Evolutionary conservation across 2,329 filamentous ascomycete genomes (phyloP).

Genomic region (Colletotrichum sp.): DNA sequence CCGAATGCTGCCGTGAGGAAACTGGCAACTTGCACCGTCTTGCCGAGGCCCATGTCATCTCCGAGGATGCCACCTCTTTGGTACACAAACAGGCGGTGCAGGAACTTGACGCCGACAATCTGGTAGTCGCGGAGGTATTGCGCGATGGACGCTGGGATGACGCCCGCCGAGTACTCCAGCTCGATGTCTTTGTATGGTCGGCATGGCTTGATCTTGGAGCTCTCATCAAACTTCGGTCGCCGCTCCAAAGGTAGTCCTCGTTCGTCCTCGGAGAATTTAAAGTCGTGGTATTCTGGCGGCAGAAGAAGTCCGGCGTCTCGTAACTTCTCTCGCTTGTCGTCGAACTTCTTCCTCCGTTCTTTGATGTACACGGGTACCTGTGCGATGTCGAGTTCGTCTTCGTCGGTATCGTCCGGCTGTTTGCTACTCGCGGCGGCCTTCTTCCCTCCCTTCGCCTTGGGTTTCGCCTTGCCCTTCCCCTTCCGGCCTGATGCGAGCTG

Average conservation of each 20-base stretch:
- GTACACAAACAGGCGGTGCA: conserved; percentile 88
- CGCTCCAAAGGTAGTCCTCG: conserved; percentile 54
- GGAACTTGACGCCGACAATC: conserved; percentile 80
- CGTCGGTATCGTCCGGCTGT: conserved; percentile 36
- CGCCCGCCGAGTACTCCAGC: conserved; percentile 75
- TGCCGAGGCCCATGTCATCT: conserved; percentile 97
- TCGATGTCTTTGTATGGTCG: conserved; percentile 77
- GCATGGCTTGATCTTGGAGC: conserved; percentile 64
- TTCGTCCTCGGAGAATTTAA: conserved; percentile 77
- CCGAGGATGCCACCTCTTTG: conserved; percentile 91
- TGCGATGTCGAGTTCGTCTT: conserved; percentile 52
- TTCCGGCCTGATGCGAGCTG: conserved; percentile 43
- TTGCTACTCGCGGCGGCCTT: conserved; percentile 22
- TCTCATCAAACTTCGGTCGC: conserved; percentile 69
- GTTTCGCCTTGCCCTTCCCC: conserved; percentile 34
- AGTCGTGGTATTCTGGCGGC: conserved; percentile 77
- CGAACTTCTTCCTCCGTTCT: conserved; percentile 71
- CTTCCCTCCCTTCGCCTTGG: conserved; percentile 46
- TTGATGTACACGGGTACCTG: conserved; percentile 77
- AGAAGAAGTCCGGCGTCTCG: conserved; percentile 74
- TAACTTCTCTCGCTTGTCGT: conserved; percentile 62
- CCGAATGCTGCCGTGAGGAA: conserved; percentile 93
- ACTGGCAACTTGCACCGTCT: conserved; percentile 94
- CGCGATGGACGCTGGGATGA: conserved; percentile 88
- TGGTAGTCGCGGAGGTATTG: conserved; percentile 95